Evolutionary conservation across 225 moss, liverwort and hornwort genomes (phyloP).

Genomic region (Thuidium tamariscinum): DNA sequence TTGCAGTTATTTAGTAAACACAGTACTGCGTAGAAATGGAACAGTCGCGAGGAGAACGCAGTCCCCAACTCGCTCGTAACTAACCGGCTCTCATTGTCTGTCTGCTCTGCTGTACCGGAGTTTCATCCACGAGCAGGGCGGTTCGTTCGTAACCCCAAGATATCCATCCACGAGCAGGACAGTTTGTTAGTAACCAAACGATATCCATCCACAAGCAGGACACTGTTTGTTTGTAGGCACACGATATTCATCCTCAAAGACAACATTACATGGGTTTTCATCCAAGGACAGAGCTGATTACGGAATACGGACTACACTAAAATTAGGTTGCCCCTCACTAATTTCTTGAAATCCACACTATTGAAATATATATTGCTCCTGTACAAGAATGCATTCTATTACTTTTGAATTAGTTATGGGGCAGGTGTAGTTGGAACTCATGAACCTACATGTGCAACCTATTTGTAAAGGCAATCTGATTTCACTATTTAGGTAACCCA

Average conservation of each 20-base stretch:
- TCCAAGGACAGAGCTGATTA: background rate
- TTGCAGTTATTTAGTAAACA: too few relatives aligned
- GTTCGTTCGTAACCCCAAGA: background rate
- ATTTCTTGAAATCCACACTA: too few relatives aligned
- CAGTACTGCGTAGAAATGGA: background rate
- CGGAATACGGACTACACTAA: too few relatives aligned
- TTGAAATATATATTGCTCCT: too few relatives aligned
- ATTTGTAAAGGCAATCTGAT: too few relatives aligned
- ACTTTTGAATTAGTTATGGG: too few relatives aligned
- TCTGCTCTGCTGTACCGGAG: background rate
- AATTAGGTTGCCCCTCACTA: too few relatives aligned
- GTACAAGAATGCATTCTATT: too few relatives aligned
- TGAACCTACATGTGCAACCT: too few relatives aligned
- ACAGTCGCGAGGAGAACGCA: background rate
- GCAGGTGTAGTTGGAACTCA: too few relatives aligned
- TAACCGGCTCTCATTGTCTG: background rate
- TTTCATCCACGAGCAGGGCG: background rate
- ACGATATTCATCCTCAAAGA: background rate
- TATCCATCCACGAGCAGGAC: background rate
- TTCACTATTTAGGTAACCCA: too few relatives aligned
- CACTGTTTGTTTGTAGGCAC: background rate
- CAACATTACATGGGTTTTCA: background rate
- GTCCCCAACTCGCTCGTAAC: background rate
- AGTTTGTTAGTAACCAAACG: background rate
- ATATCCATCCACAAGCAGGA: background rate